phyloP scores from a whole-genome alignment of 1,284 basidiomycete species.

The Pseudozyma sp. region DNA sequence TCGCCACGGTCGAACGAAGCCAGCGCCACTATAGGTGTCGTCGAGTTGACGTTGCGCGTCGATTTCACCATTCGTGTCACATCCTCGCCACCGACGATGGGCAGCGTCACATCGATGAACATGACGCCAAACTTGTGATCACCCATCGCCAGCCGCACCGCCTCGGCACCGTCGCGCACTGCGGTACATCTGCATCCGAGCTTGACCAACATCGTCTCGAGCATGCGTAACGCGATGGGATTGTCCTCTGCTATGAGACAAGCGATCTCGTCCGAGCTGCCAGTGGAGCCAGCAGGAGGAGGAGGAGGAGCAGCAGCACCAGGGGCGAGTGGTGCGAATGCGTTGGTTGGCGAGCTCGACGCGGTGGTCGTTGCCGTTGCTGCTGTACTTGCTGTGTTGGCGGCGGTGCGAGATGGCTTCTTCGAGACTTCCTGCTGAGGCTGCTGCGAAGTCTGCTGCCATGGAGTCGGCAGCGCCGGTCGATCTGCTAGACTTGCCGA shows the following conservation, averaged over 20 bases:
- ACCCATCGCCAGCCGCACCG: conserved; percentile 94
- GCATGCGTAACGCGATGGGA: conserved; percentile 74
- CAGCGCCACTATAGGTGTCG: conserved; percentile 90
- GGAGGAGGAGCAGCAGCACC: background rate
- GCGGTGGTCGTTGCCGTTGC: conserved; percentile 23
- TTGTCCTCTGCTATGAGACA: conserved; percentile 97
- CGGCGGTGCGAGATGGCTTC: conserved; percentile 16
- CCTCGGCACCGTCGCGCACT: conserved; percentile 94
- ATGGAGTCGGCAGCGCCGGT: conserved; percentile 38
- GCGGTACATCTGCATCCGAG: conserved; percentile 93
- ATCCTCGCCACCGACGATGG: conserved; percentile 90
- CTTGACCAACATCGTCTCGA: conserved; percentile 89
- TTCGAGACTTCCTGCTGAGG: conserved; percentile 13
- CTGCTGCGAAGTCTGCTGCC: conserved; percentile 26
- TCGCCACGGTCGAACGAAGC: conserved; percentile 66
- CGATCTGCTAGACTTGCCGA: conserved; percentile 72
- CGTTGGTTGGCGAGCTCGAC: conserved; percentile 31
- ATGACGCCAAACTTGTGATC: conserved; percentile 82
- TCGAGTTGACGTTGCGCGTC: conserved; percentile 89
- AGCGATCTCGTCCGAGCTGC: conserved; percentile 74
- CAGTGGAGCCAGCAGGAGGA: conserved; percentile 9
- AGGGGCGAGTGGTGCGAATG: conserved; percentile 11
- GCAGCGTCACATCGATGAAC: conserved; percentile 89
- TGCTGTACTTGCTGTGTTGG: conserved; percentile 10
- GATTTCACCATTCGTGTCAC: conserved; percentile 92